Percentiles rank a stretch among this genome's conserved stretches.
These are phyloP conservation scores for Cytospora schulzeri DNA, from an alignment of 2,329 filamentous ascomycete genomes.

Conservation along the genomic window DNA sequence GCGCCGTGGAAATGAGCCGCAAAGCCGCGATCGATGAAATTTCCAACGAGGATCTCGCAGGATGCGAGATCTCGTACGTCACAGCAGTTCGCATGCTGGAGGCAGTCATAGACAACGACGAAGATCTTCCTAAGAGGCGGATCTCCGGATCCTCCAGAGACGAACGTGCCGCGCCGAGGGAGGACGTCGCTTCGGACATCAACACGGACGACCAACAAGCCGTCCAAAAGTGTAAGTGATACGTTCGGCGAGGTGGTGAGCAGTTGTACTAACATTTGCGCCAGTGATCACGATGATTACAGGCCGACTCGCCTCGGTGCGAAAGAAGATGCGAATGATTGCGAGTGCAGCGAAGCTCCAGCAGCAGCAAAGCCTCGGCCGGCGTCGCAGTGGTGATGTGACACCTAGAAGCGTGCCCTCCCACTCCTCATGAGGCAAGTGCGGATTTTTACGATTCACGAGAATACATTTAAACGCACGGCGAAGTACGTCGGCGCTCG, in stretches of 20 bases:
- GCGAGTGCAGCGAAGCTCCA: conserved; percentile 58
- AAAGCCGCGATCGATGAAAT: conserved; percentile 95
- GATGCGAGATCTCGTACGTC: conserved; percentile 89
- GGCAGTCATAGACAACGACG: conserved; percentile 86
- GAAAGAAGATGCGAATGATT: conserved; percentile 64
- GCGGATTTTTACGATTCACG: conserved; percentile 36
- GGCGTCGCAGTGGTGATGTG: conserved; percentile 58
- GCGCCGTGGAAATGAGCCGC: conserved; percentile 94
- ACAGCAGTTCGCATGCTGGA: conserved; percentile 95
- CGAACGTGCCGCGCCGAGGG: conserved; percentile 46
- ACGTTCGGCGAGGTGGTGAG: not conserved
- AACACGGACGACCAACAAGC: conserved; percentile 73
- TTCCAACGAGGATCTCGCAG: conserved; percentile 81
- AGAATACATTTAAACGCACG: conserved; percentile 30
- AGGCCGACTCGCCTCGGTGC: conserved; percentile 56
- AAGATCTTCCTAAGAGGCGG: conserved; percentile 49
- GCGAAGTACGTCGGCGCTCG: not conserved
- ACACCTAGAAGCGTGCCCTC: conserved; percentile 57
- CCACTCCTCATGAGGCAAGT: conserved; percentile 42
- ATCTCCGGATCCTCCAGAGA: conserved; percentile 44
- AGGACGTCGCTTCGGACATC: conserved; percentile 48
- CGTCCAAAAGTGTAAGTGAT: conserved; percentile 68
- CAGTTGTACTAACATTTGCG: conserved; percentile 32
- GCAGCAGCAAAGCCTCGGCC: conserved; percentile 44
- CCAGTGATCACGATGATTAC: conserved; percentile 66